phyloP scores from a whole-genome alignment of 768 basidiomycete species.

The Psilocybe sp. region DNA sequence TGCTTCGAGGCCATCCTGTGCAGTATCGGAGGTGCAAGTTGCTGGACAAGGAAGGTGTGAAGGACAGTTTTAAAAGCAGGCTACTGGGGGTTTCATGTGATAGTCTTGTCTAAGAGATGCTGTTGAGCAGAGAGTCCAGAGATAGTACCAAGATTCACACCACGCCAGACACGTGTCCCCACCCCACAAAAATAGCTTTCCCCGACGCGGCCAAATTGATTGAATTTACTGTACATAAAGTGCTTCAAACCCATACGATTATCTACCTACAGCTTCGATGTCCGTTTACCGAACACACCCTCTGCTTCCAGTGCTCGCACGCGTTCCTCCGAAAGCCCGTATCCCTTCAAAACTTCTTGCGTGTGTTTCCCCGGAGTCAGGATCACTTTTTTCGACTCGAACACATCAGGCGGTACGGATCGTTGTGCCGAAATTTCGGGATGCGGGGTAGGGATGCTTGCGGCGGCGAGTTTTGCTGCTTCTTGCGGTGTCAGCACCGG shows the following conservation, averaged over 20 bases:
- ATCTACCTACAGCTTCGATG: conserved; percentile 11
- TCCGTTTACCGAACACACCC: conserved; percentile 43
- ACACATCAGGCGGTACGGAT: neutral
- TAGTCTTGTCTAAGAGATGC: conserved; percentile 4
- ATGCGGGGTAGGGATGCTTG: conserved; percentile 50
- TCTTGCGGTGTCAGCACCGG: conserved; percentile 67
- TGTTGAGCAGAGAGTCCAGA: neutral
- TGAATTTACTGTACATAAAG: neutral
- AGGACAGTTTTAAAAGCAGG: conserved; percentile 8
- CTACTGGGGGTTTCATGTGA: conserved; percentile 18
- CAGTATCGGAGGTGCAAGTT: neutral
- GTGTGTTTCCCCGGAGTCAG: conserved; percentile 54
- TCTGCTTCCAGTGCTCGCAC: conserved; percentile 35
- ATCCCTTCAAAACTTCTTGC: conserved; percentile 46
- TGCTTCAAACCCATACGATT: neutral
- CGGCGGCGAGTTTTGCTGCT: conserved; percentile 41
- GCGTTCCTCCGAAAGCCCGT: conserved; percentile 45
- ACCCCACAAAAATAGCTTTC: neutral
- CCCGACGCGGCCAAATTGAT: neutral
- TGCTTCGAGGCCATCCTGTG: conserved; percentile 25
- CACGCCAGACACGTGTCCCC: neutral
- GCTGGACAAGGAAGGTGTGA: neutral
- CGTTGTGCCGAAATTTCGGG: conserved; percentile 32
- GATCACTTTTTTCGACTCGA: conserved; percentile 11
- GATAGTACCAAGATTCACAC: neutral